Evolutionary conservation across 2,329 filamentous ascomycete species (phyloP), one percentile per base, ranked within the genome.

Genomic region (Exophiala xenobiotica): DNA sequence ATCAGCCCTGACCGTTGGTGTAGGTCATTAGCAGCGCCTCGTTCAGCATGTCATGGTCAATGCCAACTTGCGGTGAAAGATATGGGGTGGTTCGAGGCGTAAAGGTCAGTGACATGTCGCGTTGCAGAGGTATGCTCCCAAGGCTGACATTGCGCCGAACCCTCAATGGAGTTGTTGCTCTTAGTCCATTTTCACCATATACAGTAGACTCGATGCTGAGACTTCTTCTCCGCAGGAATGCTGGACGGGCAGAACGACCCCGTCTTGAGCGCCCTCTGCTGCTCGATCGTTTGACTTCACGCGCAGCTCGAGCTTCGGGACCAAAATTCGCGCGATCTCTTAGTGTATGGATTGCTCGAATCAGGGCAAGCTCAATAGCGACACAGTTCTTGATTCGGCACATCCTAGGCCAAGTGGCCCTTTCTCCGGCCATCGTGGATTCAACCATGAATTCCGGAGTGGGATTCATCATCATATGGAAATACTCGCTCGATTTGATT

Each of bases 371-470:
- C 67, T 97, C 92, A 48, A 96, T 89, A 2, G 90, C 88, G 61
- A 90, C 90, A 48, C 90, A 86, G 64, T 96, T 93, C 31, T 88
- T 79, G 62, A 97, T 87, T 9, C 90, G 83, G 57, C 86, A 87
- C 7, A 97, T 73, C 66, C 91, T 91, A 0, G 91, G 90, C 92
- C 91, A 97, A 0, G 91, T 95, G 2, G 92, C 91, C 51, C 85
- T 79, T 68, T 96, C 88, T 5, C 92, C 92, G 20, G 82, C 79
- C 5, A 89, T 73, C 62, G 87, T 87, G 6, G 88, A 86, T 40
- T 86, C 79, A 4, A 86, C 68, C 88, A 97, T 95, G 66, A 95
- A 97, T 3, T 91, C 88, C 0, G 83, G 74, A 0, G 87, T 90
- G 1, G 92, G 92, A 52, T 97, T 97, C 57, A 80, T 86, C 38